phyloP scores from a whole-genome alignment of 1,284 basidiomycete genomes.

The Ustilago shanxiensis region DNA sequence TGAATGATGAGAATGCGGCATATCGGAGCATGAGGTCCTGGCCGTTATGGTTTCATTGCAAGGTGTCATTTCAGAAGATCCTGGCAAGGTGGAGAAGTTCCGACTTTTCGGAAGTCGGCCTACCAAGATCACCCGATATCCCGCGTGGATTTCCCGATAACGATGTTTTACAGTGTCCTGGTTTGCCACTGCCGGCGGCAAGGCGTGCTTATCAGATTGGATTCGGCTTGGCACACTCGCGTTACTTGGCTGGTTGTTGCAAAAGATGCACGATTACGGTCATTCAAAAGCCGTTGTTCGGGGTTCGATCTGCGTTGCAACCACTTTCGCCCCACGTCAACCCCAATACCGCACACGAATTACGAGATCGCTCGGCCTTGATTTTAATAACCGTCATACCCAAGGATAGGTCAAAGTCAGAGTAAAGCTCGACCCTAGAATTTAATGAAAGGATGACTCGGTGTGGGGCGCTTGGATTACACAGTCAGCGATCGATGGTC shows the following conservation, averaged over 20 bases:
- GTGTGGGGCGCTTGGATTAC: background rate
- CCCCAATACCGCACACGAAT: no score
- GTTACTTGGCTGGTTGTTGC: background rate
- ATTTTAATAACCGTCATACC: background rate
- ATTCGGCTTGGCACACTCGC: background rate
- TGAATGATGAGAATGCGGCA: slow-evolving; percentile 86
- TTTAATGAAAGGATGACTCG: background rate
- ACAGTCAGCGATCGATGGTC: background rate
- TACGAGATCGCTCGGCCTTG: no score
- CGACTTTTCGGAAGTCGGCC: slow-evolving; percentile 3
- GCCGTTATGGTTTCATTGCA: background rate
- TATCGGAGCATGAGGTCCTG: slow-evolving; percentile 68
- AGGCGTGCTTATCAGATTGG: slow-evolving; percentile 28
- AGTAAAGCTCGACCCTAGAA: background rate
- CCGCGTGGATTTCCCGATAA: background rate
- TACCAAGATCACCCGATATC: background rate
- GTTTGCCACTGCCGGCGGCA: slow-evolving; percentile 13
- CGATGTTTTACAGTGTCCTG: background rate
- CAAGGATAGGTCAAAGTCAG: background rate
- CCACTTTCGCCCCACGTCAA: background rate
- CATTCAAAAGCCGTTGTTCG: slow-evolving; percentile 15
- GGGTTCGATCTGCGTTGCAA: slow-evolving; percentile 4
- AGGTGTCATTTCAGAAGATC: background rate
- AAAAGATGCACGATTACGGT: slow-evolving; percentile 20
- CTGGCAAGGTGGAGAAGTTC: slow-evolving; percentile 8